Conservation (phyloP, 2,329 filamentous ascomycete species). For the Aspergillus fumigatus region DNA sequence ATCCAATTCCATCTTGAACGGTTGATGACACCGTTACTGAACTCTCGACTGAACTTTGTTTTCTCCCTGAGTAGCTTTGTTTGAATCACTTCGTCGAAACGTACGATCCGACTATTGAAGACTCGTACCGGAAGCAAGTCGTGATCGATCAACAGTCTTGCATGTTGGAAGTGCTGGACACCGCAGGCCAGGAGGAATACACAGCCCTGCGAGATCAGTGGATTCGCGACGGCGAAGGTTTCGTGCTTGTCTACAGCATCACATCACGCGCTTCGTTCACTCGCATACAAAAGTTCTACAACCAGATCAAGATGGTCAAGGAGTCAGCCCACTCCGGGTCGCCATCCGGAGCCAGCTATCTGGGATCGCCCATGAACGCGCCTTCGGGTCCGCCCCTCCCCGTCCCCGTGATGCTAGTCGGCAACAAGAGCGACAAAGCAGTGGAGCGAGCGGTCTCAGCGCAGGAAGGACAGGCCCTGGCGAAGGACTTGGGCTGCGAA, state of each 20-base stretch:
- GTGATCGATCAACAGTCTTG: conserved; percentile 92
- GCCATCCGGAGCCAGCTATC: conserved; percentile 47
- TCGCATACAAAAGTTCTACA: conserved; percentile 91
- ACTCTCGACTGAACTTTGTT: conserved; percentile 3
- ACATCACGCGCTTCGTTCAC: conserved; percentile 93
- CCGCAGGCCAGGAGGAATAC: conserved; percentile 97
- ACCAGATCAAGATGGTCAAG: conserved; percentile 96
- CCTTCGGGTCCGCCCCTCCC: conserved; percentile 53
- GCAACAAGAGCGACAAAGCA: conserved; percentile 96
- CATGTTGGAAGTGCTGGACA: conserved; percentile 97
- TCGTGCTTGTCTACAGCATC: conserved; percentile 97
- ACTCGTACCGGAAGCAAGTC: conserved; percentile 65
- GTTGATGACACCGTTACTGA: conserved; percentile 1
- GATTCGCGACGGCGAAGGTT: conserved; percentile 97
- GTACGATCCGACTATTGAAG: conserved; percentile 65
- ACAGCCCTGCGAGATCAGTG: conserved; percentile 94
- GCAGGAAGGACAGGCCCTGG: conserved; percentile 88
- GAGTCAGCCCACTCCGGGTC: conserved; percentile 64
- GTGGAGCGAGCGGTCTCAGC: conserved; percentile 95
- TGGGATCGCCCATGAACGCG: conserved; percentile 46
- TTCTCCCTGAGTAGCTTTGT: conserved; percentile 63
- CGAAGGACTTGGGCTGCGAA: conserved; percentile 87
- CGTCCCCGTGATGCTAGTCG: conserved; percentile 95
- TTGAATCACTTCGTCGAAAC: conserved; percentile 98
- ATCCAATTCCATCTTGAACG: conserved; percentile 1